Percentiles rank a stretch among this genome's conserved stretches.
Conservation (phyloP, 306 rosid species). For the Abrus precatorius region DNA sequence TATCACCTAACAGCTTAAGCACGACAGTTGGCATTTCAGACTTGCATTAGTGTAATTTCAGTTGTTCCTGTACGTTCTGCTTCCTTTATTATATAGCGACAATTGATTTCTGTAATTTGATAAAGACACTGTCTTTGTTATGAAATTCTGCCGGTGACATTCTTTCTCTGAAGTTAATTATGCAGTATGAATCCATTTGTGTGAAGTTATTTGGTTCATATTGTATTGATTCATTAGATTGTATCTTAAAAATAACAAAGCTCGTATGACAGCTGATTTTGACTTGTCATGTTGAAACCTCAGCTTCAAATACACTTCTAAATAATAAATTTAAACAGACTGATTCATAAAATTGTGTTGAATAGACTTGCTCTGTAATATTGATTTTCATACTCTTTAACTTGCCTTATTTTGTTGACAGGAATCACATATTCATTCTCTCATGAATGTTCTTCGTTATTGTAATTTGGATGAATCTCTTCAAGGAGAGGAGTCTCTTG, state of each 20-base stretch:
- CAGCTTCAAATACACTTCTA: slow-evolving; percentile 11
- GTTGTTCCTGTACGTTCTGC: not conserved
- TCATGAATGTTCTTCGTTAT: slow-evolving; percentile 95
- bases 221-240: slow-evolving; percentile 26
- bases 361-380: not conserved
- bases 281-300: slow-evolving; percentile 35
- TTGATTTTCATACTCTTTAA: slow-evolving; percentile 12
- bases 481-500: slow-evolving; percentile 86
- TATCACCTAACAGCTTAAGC: not conserved
- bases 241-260: slow-evolving; percentile 4
- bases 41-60: slow-evolving; percentile 6
- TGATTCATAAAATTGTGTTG: not conserved
- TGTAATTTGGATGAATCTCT: slow-evolving; percentile 98
- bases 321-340: slow-evolving; percentile 22
- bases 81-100: slow-evolving; percentile 14
- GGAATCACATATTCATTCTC: slow-evolving; percentile 99
- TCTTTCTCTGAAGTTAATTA: not conserved
- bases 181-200: not conserved
- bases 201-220: slow-evolving; percentile 22
- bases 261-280: not conserved
- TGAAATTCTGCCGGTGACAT: slow-evolving; percentile 38
- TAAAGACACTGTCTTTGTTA: slow-evolving; percentile 30
- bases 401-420: slow-evolving; percentile 51
- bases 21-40: slow-evolving; percentile 22
- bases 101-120: not conserved